Base-by-base conservation (phyloP, 1,284 basidiomycete species). In the Leccinum griseonigrum region DNA sequence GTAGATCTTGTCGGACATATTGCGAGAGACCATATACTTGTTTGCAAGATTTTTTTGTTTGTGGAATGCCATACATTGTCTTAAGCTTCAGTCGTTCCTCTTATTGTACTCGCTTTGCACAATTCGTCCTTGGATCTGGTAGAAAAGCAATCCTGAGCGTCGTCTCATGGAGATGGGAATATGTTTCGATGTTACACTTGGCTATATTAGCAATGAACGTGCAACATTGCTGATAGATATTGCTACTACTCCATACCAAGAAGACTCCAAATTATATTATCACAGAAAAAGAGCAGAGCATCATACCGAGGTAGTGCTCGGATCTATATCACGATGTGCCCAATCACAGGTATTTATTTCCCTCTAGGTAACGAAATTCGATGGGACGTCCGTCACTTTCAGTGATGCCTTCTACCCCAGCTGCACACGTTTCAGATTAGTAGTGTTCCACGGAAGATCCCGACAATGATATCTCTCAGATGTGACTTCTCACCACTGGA, bases 361-460 rank as follows among this genome's bases (percentile, higher is more conserved):
- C 62, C 57, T 60, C 55, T 57, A 63, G 51, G 36, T 52, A 52
- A 56, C 10, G 32, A 29, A 50, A 56, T 59, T 62, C 54, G 56
- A 54, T 34, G 26, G 40, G 31, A 29, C 18, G 74, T 94, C 87
- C 78, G 94, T 80, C 18, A 86, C 53, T 73, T 89, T 88, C 73
- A 90, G 81, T 61, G 90, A 91, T 36, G 85, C 84, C 71, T 94
- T 92, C 16, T 94, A 92, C 58, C 92, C 92, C 59, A 94, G 83
- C 91, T 92, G 61, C 29, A 65, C 59, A 60, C 38, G 31, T 62
- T 40, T 43, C 14, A 43, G 2, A 14, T 66, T 5, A 64, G 54
- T 53, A 60, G 31, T 54, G 18, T n/a, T 61, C 31, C 31, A 31
- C 31, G 32, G 32, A 32, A 32, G 32, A 32, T 32, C 32, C 32